A percentile compares a stretch with the other conserved stretches of the same genome.
These are phyloP conservation scores for Botrytis pseudocinerea DNA, from an alignment of 2,329 filamentous ascomycete genomes.

Conservation along the genomic window DNA sequence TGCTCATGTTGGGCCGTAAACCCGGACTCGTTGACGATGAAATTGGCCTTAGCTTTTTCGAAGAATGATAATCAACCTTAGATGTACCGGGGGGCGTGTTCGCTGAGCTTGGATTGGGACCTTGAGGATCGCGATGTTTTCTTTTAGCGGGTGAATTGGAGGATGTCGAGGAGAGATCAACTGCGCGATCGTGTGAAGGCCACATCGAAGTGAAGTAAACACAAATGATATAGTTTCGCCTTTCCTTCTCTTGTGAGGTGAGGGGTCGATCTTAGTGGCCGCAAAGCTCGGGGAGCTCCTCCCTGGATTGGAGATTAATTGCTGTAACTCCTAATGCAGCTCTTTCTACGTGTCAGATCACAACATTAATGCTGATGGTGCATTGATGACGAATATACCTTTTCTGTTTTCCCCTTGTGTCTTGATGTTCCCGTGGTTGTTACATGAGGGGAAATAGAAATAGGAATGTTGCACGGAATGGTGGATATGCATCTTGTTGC, in stretches of 20 bases:
- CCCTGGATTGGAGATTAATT: slow-evolving; percentile 14
- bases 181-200: slow-evolving; percentile 34
- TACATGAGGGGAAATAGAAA: slow-evolving; percentile 8
- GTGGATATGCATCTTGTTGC: not conserved
- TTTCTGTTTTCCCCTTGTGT: not conserved
- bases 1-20: slow-evolving; percentile 33
- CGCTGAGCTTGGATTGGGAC: slow-evolving; percentile 21
- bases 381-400: not conserved
- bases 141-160: slow-evolving; percentile 26
- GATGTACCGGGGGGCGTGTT: not conserved
- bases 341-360: slow-evolving; percentile 18
- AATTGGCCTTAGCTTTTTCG: slow-evolving; percentile 75
- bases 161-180: slow-evolving; percentile 29
- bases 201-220: slow-evolving; percentile 38
- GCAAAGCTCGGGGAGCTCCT: slow-evolving; percentile 4
- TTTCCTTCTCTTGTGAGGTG: slow-evolving; percentile 20
- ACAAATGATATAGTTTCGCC: slow-evolving; percentile 30
- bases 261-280: slow-evolving; percentile 23
- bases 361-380: slow-evolving; percentile 18
- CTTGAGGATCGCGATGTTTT: slow-evolving; percentile 29
- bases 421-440: slow-evolving; percentile 1
- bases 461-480: slow-evolving; percentile 2
- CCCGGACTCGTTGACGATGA: slow-evolving; percentile 47
- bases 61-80: slow-evolving; percentile 42
- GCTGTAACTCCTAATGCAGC: slow-evolving; percentile 14